Base-by-base conservation (phyloP, 345 rosid genomes). In the Arabidopsis arenosa region DNA sequence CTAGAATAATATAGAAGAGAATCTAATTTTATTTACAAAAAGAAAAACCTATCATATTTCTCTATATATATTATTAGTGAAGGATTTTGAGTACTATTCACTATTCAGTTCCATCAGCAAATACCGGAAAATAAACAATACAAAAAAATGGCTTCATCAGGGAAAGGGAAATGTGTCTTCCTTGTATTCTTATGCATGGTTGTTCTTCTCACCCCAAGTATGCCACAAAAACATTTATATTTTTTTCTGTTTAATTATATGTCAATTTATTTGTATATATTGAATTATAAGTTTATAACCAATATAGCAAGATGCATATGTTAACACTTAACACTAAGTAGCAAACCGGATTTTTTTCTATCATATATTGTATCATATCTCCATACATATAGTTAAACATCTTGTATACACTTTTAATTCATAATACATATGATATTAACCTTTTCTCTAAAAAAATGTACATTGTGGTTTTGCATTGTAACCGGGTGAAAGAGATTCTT, bases 141-240 rank as follows among this genome's bases (percentile, higher is more conserved):
- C 10, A 30, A 64, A 64, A 45, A 36, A 53, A 39, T 68, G 72
- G 49, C 9, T 23, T 68, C 51, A 37, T 39, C 47, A 12, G 2
- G n/a, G n/a, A 53, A 49, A 37, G 26, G 26, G 26, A 23, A 23
- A 23, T 18, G 21, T 3, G 39, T 52, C 1, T 18, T 67, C 21
- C 6, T 66, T 21, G 32, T 51, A 35, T 35, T 66, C 45, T 49
- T 66, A 66, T 66, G 59, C 36, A 6, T 66, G 4, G 13, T 0
- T 17, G 47, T 49, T 66, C 70, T 48, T 2, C 56, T 44, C 26
- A 6, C 9, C 47, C 56, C 41, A 61, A 3, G 48, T 61, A 61
- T 11, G 66, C 7, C 13, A 39, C 39, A n/a, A 14, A 14, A 13
- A 1, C 10, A 56, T 56, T 35, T 9, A 23, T 23, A 45, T 13